Evolutionary conservation across 208 protist species (phyloP), one percentile per base, ranked within the genome.

Genomic region (Angomonas deanei): DNA sequence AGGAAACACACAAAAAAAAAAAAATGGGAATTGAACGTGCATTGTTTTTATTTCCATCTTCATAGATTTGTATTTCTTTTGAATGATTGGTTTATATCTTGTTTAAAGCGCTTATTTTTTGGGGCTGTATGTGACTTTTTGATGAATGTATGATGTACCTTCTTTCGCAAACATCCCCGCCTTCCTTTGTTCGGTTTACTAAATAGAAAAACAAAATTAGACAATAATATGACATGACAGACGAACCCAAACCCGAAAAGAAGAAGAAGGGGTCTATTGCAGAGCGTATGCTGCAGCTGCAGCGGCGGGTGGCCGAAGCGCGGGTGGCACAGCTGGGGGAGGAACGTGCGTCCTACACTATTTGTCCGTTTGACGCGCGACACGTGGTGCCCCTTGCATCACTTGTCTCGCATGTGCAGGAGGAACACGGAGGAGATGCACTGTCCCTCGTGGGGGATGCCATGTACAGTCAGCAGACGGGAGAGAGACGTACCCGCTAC

Each of bases 371-470:
- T 23, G 64, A 84, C 33, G 61, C 73, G 13, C 33, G 33, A n/a
- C 78, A 84, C 59, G 34, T 72, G 65, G 13, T 53, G 48, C 39
- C 66, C 76, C 33, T 70, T 70, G 76, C 70, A 1, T 80, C 81
- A 46, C 28, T 82, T 2, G 61, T 87, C 34, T 36, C 82, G 0
- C 66, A 64, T 34, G 28, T 72, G 26, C 54, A 82, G 13, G 0
- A 74, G 33, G 53, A 60, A 5, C 78, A 84, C 64, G 19, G 42
- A 31, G 62, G 66, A 11, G 72, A 80, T 59, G 32, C 65, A 10
- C 66, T 84, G 19, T 33, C 54, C 3, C 23, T 49, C n/a, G 49
- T 57, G 8, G 38, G 61, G 3, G 63, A 71, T 60, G 73, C 78
- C 13, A 75, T 84, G 70, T 84, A 80, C 52, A 63, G 64, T 23